A percentile compares a stretch with the other conserved stretches of the same genome.
Conservation (phyloP, 345 rosid species). For the Gossypioides kirkii region DNA sequence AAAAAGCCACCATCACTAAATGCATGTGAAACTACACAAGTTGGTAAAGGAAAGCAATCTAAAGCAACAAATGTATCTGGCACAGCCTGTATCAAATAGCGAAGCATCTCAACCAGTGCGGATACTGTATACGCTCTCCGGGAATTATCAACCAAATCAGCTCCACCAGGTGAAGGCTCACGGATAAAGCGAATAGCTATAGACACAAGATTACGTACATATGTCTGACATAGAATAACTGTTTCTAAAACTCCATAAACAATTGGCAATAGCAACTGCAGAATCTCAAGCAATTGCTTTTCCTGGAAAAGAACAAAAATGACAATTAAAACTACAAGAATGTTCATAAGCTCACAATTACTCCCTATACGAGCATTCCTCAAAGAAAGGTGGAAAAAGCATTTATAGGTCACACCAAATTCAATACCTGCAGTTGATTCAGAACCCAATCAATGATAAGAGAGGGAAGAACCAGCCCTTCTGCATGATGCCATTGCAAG, state of each 20-base stretch:
- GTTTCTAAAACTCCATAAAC: slow-evolving; percentile 81
- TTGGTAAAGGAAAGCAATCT: slow-evolving; percentile 91
- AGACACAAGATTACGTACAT: slow-evolving; percentile 66
- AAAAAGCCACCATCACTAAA: slow-evolving; percentile 57
- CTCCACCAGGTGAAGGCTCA: slow-evolving; percentile 89
- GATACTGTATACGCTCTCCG: slow-evolving; percentile 84
- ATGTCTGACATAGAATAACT: slow-evolving; percentile 74
- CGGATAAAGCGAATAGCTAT: slow-evolving; percentile 73
- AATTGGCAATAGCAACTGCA: slow-evolving; percentile 86
- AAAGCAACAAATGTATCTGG: slow-evolving; percentile 93
- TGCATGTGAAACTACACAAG: slow-evolving; percentile 62
- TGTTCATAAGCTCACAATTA: neutral
- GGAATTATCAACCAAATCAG: slow-evolving; percentile 91
- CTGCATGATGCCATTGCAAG: slow-evolving; percentile 87
- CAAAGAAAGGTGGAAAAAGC: neutral
- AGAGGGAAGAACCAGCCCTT: slow-evolving; percentile 87
- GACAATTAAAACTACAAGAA: slow-evolving; percentile 17
- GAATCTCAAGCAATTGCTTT: slow-evolving; percentile 64
- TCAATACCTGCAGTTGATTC: slow-evolving; percentile 68
- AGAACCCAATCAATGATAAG: slow-evolving; percentile 92
- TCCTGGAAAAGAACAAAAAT: slow-evolving; percentile 50
- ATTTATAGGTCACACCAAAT: neutral
- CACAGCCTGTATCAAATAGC: slow-evolving; percentile 77
- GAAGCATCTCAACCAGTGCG: slow-evolving; percentile 87
- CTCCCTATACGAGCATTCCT: neutral